Evolutionary conservation across 169 alveolate species (phyloP), one percentile per base, ranked within the genome.

Genomic region (Cryptosporidium sp.): DNA sequence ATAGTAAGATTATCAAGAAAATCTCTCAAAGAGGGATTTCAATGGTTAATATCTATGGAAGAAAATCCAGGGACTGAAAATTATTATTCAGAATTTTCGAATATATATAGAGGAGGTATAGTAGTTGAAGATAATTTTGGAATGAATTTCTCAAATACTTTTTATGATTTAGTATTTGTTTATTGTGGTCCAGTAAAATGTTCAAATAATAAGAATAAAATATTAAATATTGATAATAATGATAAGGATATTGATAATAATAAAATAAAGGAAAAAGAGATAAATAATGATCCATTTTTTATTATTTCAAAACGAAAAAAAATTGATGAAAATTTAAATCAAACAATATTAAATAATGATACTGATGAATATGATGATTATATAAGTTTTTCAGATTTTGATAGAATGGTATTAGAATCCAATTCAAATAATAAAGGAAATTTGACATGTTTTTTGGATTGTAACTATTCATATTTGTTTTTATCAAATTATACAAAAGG

Each of bases 371-470:
- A 65, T 16, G 89, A 80, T 23, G 89, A 80, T 23, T 14, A 29
- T 31, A 51, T 80, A 12, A 18, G 58, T 5, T 80, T 80, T 80
- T 21, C 43, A 35, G 89, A 80, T 3, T 29, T 80, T 23, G 89
- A 80, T 26, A 48, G 21, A 18, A 62, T 80, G 8, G 2, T 80
- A 23, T 33, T 10, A n/a, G 50, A 65, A 33, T 16, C 71, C 0
- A 37, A 31, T 65, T 29, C 31, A 65, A 37, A 37, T 33, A 65
- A 33, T 65, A 31, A 33, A 65, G 50, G 43, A 4, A 62, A 39
- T 45, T 41, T 80, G 48, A 80, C 89, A 39, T 80, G 89, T 59
- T 80, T 80, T 80, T 29, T 80, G 45, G 89, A 80, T 62, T 80
- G 89, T 65, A 65, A 65, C 4, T 80, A 43, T 62, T 61, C 70